These are phyloP conservation scores for Trichopus zeylanicus DNA, from an alignment of 116 monocot genomes.

Conservation along the genomic window DNA sequence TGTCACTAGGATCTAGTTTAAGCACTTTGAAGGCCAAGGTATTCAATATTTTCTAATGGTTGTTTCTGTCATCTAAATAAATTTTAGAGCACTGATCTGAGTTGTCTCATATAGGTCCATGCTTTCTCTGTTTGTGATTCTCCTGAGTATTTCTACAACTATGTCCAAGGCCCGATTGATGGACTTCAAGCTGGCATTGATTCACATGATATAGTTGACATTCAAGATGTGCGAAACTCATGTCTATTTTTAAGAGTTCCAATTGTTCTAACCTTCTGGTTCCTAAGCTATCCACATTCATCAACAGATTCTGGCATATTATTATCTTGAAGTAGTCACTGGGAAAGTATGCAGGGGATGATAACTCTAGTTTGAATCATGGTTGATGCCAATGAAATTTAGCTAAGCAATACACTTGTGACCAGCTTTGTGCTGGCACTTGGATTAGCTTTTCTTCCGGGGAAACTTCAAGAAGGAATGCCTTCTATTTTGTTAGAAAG, in stretches of 20 bases:
- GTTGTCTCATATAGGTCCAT: slow-evolving; percentile 54
- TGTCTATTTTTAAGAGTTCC: too few species aligned
- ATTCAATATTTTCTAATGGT: slow-evolving; percentile 3
- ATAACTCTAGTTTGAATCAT: too few species aligned
- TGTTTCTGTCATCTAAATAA: not conserved
- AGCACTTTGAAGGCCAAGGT: slow-evolving; percentile 85
- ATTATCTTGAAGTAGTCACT: too few species aligned
- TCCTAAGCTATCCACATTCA: too few species aligned
- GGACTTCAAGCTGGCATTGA: slow-evolving; percentile 65
- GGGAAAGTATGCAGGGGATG: too few species aligned
- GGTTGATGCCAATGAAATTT: not conserved
- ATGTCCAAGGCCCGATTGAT: slow-evolving; percentile 75
- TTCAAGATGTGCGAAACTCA: slow-evolving; percentile 55
- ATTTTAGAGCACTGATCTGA: not conserved
- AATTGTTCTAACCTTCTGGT: not conserved
- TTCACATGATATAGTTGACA: slow-evolving; percentile 57
- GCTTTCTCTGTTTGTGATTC: slow-evolving; percentile 94
- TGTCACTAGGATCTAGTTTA: slow-evolving; percentile 69
- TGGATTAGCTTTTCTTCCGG: too few species aligned
- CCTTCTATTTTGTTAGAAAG: too few species aligned
- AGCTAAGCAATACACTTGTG: too few species aligned
- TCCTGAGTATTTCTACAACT: slow-evolving; percentile 83
- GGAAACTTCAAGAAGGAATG: too few species aligned
- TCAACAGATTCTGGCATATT: too few species aligned
- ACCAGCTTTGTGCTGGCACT: too few species aligned